Conservation (phyloP, 1,284 basidiomycete genomes). For the Cryptococcus sp. region DNA sequence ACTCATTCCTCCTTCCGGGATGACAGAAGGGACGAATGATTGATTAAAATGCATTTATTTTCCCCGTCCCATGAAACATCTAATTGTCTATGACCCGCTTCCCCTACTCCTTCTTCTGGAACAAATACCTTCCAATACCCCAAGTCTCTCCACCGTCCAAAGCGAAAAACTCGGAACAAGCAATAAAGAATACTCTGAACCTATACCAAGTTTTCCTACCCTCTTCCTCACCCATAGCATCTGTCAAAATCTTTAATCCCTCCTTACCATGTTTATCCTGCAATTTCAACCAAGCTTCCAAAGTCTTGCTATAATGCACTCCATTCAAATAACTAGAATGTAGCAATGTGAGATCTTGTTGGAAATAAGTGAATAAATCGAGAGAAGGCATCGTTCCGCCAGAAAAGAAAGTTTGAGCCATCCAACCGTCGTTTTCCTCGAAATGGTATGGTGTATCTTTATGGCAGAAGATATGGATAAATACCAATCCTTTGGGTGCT, state of each 20-base stretch:
- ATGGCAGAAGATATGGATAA: constrained; percentile 75
- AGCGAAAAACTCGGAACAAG: constrained; percentile 69
- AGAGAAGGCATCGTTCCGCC: constrained; percentile 53
- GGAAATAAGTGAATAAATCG: constrained; percentile 69
- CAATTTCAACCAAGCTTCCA: constrained; percentile 63
- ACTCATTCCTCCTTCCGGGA: too few relatives aligned
- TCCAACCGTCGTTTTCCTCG: constrained; percentile 67
- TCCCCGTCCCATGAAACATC: not conserved
- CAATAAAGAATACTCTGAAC: constrained; percentile 70
- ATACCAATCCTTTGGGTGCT: constrained; percentile 53
- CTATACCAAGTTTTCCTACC: constrained; percentile 60
- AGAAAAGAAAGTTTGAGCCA: constrained; percentile 72
- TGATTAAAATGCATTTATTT: not conserved
- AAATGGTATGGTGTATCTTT: constrained; percentile 66
- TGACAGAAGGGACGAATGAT: too few relatives aligned
- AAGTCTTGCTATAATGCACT: constrained; percentile 61
- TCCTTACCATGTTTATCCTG: constrained; percentile 57
- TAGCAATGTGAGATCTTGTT: constrained; percentile 59
- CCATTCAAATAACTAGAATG: constrained; percentile 65
- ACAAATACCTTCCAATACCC: constrained; percentile 58
- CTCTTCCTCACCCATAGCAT: constrained; percentile 54
- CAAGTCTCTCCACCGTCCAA: constrained; percentile 63
- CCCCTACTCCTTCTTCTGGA: constrained; percentile 45
- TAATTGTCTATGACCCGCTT: not conserved
- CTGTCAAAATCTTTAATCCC: constrained; percentile 56